Evolutionary conservation across 495 filamentous ascomycete species (phyloP), one percentile per base, ranked within the genome.

Genomic region (Annulohypoxylon nitens): DNA sequence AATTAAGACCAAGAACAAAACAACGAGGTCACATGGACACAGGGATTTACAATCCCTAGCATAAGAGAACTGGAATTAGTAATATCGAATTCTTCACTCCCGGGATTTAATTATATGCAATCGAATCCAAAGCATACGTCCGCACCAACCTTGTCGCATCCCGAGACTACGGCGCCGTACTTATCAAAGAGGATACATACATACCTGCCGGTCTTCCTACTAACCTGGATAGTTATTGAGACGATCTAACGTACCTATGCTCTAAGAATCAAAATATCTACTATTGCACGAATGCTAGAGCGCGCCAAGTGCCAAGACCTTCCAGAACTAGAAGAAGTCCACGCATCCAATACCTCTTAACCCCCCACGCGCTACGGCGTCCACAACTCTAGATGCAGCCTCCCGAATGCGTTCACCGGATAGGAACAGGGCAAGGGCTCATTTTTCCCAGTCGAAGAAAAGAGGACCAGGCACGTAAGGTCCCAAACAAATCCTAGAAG

Each of bases 381-480:
- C 33, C 10, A 8, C 36, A 47, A 45, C 11, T 55, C 26, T 33
- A 14, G 54, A 54, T 70, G 71, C 63, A 14, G 62, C 51, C 63
- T 54, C 63, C 71, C 71, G 71, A 73, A 73, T 34, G 54, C 45
- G 69, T 61, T 71, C 67, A 75, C 69, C 68, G 65, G 73, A 65
- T 47, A 64, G 55, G 60, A 67, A 65, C 60, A 68, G 59, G 64
- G 45, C 55, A 54, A 51, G 39, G 39, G 39, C 39, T 3, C 39
- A 14, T n/a, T 43, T 63, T 63, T 63, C 57, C 57, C 57, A 37
- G 57, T 60, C 57, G 57, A 60, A 43, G 12, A 12, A 23, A 41
- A 60, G 18, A 57, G 20, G 25, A 12, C 25, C 43, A 47, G 53
- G 33, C 30, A 30, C 25, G 1, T n/a, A 53, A 53, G 20, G 48